phyloP scores from a whole-genome alignment of 176 grass and related monocot species.

The Phragmites australis region DNA sequence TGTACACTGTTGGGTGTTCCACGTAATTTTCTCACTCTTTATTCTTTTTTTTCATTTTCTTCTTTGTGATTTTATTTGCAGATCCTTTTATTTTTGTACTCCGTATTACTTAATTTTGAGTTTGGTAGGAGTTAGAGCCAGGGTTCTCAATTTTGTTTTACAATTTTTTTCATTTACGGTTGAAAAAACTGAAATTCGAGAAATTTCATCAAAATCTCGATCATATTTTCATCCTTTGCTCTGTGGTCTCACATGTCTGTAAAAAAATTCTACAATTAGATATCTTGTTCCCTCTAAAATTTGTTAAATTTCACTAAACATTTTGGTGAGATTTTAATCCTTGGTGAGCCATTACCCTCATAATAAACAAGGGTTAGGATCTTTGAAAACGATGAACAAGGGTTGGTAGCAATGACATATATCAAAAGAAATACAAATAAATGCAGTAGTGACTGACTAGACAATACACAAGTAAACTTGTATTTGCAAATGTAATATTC shows the following conservation, averaged over 20 bases:
- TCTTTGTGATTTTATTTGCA: background rate
- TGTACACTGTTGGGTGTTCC: slow-evolving; percentile 27
- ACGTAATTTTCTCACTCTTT: slow-evolving; percentile 24
- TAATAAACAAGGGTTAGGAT: background rate
- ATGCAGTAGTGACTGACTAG: background rate
- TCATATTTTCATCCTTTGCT: too few relatives aligned
- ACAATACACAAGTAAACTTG: background rate
- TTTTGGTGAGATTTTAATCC: too few relatives aligned
- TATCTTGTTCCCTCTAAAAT: too few relatives aligned
- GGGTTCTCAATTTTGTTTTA: too few relatives aligned
- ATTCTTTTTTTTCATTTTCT: background rate
- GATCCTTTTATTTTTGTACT: background rate
- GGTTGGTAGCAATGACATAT: background rate
- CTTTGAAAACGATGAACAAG: background rate
- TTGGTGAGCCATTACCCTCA: background rate
- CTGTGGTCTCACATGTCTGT: too few relatives aligned
- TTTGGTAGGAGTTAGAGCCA: background rate
- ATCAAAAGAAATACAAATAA: background rate
- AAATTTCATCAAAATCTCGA: too few relatives aligned
- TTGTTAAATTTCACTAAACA: too few relatives aligned
- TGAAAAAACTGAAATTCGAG: too few relatives aligned
- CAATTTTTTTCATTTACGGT: too few relatives aligned
- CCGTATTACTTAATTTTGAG: background rate
- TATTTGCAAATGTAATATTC: background rate
- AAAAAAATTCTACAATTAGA: too few relatives aligned